These are phyloP conservation scores for Graphium sp. DNA, from an alignment of 2,329 filamentous ascomycete species.

Conservation along the genomic window DNA sequence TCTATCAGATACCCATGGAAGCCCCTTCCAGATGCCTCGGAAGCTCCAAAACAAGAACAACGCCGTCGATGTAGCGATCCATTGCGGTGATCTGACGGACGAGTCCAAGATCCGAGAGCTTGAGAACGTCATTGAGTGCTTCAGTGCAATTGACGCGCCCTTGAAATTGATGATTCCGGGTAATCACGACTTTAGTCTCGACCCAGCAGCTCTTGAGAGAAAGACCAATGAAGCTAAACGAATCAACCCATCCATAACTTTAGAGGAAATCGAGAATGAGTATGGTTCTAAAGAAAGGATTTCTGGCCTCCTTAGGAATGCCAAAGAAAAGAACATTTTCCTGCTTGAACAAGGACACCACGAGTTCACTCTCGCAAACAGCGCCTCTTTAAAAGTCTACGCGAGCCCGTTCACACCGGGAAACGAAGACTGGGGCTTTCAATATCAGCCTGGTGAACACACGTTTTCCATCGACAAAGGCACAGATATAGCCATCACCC, in stretches of 20 bases:
- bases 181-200: slow-evolving; percentile 31
- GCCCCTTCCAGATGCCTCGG: neutral
- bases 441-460: slow-evolving; percentile 18
- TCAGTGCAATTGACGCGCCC: slow-evolving; percentile 20
- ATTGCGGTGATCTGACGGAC: slow-evolving; percentile 31
- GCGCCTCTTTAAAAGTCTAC: slow-evolving; percentile 21
- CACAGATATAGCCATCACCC: slow-evolving; percentile 16
- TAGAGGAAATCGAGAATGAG: too few species aligned
- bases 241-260: too few species aligned
- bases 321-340: too few species aligned
- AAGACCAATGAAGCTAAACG: too few species aligned
- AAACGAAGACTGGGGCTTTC: slow-evolving; percentile 21
- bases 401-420: slow-evolving; percentile 27
- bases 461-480: slow-evolving; percentile 10
- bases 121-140: slow-evolving; percentile 15
- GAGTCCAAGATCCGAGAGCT: slow-evolving; percentile 23
- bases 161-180: slow-evolving; percentile 32
- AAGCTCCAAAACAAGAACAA: slow-evolving; percentile 3
- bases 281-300: too few species aligned
- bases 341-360: slow-evolving; percentile 24
- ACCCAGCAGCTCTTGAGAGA: too few species aligned
- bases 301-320: too few species aligned
- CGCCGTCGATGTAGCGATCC: slow-evolving; percentile 27
- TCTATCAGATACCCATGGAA: slow-evolving; percentile 5
- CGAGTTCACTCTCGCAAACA: slow-evolving; percentile 19